phyloP scores from a whole-genome alignment of 192 early-diverging fungal species.

The Gigaspora rosea region DNA sequence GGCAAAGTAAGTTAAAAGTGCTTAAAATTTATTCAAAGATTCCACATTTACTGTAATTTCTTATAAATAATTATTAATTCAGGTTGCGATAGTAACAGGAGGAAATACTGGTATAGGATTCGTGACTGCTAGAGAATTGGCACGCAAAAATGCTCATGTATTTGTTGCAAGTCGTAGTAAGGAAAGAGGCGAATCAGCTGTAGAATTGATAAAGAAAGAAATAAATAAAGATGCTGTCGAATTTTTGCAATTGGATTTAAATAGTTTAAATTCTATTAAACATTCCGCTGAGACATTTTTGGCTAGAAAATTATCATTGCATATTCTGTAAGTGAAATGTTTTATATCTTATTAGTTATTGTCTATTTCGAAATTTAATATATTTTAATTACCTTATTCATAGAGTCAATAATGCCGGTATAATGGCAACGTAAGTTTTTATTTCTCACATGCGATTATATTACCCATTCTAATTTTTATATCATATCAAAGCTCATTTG shows the following conservation, averaged over 20 bases:
- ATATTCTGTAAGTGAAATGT: constrained; percentile 41
- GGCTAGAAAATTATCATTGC: constrained; percentile 38
- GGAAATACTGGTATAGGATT: constrained; percentile 48
- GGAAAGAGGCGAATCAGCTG: constrained; percentile 27
- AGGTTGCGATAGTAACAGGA: constrained; percentile 48
- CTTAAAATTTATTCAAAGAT: too few relatives aligned
- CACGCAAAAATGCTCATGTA: constrained; percentile 40
- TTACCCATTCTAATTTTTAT: neutral
- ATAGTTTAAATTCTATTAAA: constrained; percentile 26
- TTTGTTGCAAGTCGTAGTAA: constrained; percentile 37
- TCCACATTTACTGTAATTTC: too few relatives aligned
- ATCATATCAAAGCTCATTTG: constrained; percentile 23
- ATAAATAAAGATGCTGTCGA: constrained; percentile 36
- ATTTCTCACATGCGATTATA: neutral
- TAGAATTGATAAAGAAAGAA: constrained; percentile 36
- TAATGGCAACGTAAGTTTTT: constrained; percentile 28
- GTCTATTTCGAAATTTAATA: neutral
- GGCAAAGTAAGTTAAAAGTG: too few relatives aligned
- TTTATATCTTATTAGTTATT: neutral
- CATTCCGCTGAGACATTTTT: constrained; percentile 40
- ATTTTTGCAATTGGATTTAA: constrained; percentile 40
- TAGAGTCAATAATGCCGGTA: constrained; percentile 43
- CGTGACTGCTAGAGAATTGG: constrained; percentile 35
- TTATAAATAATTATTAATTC: too few relatives aligned
- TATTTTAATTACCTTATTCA: neutral